Conservation (phyloP, 2,329 filamentous ascomycete genomes). For the Xylariaceae sp. region DNA sequence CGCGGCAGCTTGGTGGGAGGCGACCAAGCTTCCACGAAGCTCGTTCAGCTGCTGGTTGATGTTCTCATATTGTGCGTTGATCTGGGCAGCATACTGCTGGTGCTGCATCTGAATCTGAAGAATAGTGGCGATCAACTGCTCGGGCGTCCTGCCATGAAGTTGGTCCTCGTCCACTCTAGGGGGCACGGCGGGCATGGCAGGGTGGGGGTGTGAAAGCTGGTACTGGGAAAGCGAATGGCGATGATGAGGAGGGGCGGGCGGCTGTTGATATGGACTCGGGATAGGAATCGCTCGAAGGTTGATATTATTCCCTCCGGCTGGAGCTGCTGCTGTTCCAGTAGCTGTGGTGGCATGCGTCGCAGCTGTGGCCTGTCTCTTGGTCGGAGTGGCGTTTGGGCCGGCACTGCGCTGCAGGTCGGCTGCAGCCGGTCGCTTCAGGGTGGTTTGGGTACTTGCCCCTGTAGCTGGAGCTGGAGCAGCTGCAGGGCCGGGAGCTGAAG, state of each 20-base stretch:
- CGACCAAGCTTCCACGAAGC: constrained; percentile 27
- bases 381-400: constrained; percentile 27
- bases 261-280: constrained; percentile 9
- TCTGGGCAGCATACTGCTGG: constrained; percentile 28
- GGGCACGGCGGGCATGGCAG: constrained; percentile 11
- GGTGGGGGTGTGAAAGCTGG: neutral
- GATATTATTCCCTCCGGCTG: constrained; percentile 1
- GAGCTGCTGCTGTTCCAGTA: neutral
- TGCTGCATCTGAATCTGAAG: constrained; percentile 31
- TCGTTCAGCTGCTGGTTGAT: constrained; percentile 31
- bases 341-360: too few species aligned
- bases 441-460: constrained; percentile 18
- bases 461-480: constrained; percentile 16
- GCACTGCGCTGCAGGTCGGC: constrained; percentile 30
- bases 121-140: constrained; percentile 32
- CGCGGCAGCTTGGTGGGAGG: constrained; percentile 27
- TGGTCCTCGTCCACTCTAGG: constrained; percentile 27
- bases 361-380: constrained; percentile 29
- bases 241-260: constrained; percentile 2
- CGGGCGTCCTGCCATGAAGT: constrained; percentile 26
- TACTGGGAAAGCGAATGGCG: constrained; percentile 8
- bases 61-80: constrained; percentile 29
- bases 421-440: constrained; percentile 30
- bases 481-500: constrained; percentile 22
- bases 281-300: constrained; percentile 17